Evolutionary conservation across 192 early-diverging fungal species (phyloP).

Genomic region (Cladochytrium replicatum): DNA sequence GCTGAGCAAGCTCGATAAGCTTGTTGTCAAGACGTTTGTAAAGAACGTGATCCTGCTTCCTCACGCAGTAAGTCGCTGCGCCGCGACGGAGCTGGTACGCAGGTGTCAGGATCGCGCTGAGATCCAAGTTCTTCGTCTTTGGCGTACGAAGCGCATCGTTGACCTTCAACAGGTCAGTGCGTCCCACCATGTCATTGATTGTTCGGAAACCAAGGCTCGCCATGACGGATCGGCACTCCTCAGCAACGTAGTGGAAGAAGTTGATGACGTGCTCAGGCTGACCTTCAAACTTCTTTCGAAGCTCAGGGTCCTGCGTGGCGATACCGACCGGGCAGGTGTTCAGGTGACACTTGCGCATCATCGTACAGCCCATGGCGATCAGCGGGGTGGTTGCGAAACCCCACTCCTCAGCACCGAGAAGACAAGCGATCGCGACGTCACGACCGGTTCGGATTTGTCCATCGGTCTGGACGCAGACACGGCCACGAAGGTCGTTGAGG

Average conservation of each 20-base stretch:
- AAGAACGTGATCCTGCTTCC: constrained; percentile 82
- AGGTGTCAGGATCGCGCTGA: constrained; percentile 79
- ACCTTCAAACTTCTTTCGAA: constrained; percentile 91
- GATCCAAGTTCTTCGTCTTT: constrained; percentile 81
- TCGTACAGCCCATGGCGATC: constrained; percentile 92
- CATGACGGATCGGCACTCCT: constrained; percentile 89
- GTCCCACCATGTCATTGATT: constrained; percentile 94
- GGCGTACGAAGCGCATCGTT: constrained; percentile 60
- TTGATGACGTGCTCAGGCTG: constrained; percentile 95
- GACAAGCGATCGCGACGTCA: constrained; percentile 93
- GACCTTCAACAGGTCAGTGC: constrained; percentile 73
- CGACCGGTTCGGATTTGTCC: constrained; percentile 96
- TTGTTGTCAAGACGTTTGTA: constrained; percentile 78
- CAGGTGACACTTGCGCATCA: constrained; percentile 75
- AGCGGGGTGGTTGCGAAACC: constrained; percentile 98
- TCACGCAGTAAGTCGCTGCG: constrained; percentile 71
- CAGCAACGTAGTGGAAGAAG: constrained; percentile 97
- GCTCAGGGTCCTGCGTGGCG: constrained; percentile 89
- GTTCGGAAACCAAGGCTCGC: constrained; percentile 86
- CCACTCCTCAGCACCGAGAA: constrained; percentile 98
- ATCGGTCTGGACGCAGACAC: constrained; percentile 94
- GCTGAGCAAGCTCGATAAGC: constrained; percentile 73
- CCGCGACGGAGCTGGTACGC: constrained; percentile 78
- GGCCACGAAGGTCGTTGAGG: constrained; percentile 89
- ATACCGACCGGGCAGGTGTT: constrained; percentile 98